Percentiles rank a stretch among this genome's conserved stretches.
phyloP scores from a whole-genome alignment of 352 stramenopile genomes.

The Pseudoperonospora humuli region DNA sequence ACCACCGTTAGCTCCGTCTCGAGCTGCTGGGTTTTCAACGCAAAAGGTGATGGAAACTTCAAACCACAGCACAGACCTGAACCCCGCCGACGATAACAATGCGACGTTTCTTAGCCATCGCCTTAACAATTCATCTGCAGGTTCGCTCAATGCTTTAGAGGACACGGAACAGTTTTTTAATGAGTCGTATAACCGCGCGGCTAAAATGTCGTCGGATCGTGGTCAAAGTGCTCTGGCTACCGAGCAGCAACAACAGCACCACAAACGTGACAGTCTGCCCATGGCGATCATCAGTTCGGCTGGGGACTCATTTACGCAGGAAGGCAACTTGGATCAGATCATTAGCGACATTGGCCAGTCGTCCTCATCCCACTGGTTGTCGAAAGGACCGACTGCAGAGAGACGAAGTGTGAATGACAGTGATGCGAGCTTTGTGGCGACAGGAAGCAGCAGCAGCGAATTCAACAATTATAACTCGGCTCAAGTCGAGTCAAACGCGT shows the following conservation, averaged over 20 bases:
- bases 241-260: constrained; percentile 23
- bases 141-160: constrained; percentile 63
- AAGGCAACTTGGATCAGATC: constrained; percentile 69
- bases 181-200: constrained; percentile 40
- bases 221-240: constrained; percentile 4
- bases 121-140: constrained; percentile 58
- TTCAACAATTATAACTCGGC: constrained; percentile 4
- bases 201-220: constrained; percentile 33
- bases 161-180: constrained; percentile 61
- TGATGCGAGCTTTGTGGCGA: constrained; percentile 23
- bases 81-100: constrained; percentile 30
- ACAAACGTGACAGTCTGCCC: constrained; percentile 62
- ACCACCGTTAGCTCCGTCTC: constrained; percentile 27
- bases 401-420: constrained; percentile 9
- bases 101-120: constrained; percentile 26
- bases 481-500: constrained; percentile 33
- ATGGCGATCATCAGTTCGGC: constrained; percentile 56
- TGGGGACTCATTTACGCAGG: constrained; percentile 65
- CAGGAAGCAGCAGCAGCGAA: constrained; percentile 24
- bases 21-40: constrained; percentile 14
- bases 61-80: constrained; percentile 28
- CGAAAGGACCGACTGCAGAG: constrained; percentile 20
- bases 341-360: constrained; percentile 66
- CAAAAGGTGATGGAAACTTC: constrained; percentile 21
- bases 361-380: constrained; percentile 34